Evolutionary conservation across 1,139 yeast species (phyloP).

Genomic region (Ogataea hybrid): DNA sequence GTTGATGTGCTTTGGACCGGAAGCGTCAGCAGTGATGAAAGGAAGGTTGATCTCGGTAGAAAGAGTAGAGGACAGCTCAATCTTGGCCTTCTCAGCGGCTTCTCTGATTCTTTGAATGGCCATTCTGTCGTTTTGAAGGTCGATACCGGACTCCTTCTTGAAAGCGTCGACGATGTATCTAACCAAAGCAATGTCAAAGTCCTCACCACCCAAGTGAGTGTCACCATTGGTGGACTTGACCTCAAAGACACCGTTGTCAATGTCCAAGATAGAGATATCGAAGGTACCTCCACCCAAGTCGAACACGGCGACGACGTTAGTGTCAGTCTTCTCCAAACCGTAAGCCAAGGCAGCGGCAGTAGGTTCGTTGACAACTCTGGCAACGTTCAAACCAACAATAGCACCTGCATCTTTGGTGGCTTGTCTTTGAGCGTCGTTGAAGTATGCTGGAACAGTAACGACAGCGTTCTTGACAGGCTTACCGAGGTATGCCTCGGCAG

Average conservation of each 20-base stretch:
- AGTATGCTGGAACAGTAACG: conserved; percentile 97
- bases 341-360: conserved; percentile 99
- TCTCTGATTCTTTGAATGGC: conserved; percentile 99
- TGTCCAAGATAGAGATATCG: conserved; percentile 80
- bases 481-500: conserved; percentile 90
- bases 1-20: conserved; percentile 98
- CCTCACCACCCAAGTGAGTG: conserved; percentile 91
- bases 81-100: conserved; percentile 99
- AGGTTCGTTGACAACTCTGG: conserved; percentile 98
- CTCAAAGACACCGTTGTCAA: conserved; percentile 86
- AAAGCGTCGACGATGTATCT: conserved; percentile 89
- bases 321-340: conserved; percentile 84
- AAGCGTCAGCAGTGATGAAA: conserved; percentile 92
- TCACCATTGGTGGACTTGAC: conserved; percentile 89
- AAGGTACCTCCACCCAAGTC: conserved; percentile 92
- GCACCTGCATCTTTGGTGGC: conserved; percentile 99
- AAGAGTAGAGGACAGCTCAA: conserved; percentile 92
- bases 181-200: conserved; percentile 78
- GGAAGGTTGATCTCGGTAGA: conserved; percentile 96
- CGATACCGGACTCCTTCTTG: conserved; percentile 90
- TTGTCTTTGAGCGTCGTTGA: conserved; percentile 98
- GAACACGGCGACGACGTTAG: conserved; percentile 78
- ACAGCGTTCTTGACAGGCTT: conserved; percentile 87
- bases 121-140: conserved; percentile 91
- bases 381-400: conserved; percentile 92